Base-by-base conservation (phyloP, 106 monocot genomes). In the Narthecium ossifragum region DNA sequence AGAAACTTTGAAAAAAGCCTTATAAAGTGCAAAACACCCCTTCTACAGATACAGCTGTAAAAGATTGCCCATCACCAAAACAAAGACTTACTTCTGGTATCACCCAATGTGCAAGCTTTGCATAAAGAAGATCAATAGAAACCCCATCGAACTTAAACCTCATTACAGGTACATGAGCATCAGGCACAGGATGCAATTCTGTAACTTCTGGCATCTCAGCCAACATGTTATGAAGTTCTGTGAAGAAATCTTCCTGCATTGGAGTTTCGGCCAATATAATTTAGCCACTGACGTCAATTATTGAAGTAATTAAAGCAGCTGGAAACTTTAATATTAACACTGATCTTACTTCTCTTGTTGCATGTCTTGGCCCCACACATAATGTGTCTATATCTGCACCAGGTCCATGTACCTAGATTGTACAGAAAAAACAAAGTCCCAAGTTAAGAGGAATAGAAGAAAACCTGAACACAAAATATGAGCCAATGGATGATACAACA, bases 351-450 rank as follows among this genome's bases (percentile, higher is more conserved):
- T 86, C 90, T 77, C 96, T 66, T 21, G 86, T 90, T 36, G 90
- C 90, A 71, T 96, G 86, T 59, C 83, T 83, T 53, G 96, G 96
- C n/a, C 86, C 96, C 41, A 96, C 89, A 64, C 86, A 90, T 48
- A 96, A 66, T 29, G 96, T 90, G 53, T 96, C 96, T 29, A 96
- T 96, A 76, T 96, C 96, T 27, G 96, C 96, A 76, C 96, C 90
- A 64, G 96, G 96, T 7, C 96, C 90, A 79, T 96, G 96, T 11
- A 96, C 96, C 96, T 96, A 68, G 0, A 48, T 5, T n/a, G 66
- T 65, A 60, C 0, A 57, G 23, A n/a, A n/a, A n/a, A n/a, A n/a
- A n/a, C n/a, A n/a, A n/a, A n/a, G n/a, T n/a, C n/a, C n/a, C n/a
- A n/a, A n/a, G n/a, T n/a, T n/a, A n/a, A n/a, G n/a, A n/a, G n/a